These are phyloP conservation scores for Colletotrichum coccodes DNA, from an alignment of 2,329 filamentous ascomycete genomes.

Conservation along the genomic window DNA sequence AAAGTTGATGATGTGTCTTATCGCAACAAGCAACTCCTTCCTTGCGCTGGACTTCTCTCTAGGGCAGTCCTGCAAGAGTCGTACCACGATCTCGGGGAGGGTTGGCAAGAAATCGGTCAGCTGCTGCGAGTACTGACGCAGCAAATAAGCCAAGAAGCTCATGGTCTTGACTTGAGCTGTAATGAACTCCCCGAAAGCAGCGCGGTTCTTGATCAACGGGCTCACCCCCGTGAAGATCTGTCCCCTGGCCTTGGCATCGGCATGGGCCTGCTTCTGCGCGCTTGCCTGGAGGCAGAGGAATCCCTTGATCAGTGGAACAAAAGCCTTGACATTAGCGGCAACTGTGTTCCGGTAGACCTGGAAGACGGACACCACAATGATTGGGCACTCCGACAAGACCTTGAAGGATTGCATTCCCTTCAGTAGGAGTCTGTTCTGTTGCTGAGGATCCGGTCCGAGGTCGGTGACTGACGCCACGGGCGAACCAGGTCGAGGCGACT, in stretches of 20 bases:
- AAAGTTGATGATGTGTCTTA: slow-evolving; percentile 98
- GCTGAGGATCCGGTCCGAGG: slow-evolving; percentile 82
- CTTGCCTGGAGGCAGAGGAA: slow-evolving; percentile 90
- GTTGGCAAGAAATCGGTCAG: slow-evolving; percentile 87
- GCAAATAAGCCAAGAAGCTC: slow-evolving; percentile 95
- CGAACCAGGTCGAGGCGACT: slow-evolving; percentile 90
- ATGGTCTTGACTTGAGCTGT: slow-evolving; percentile 99
- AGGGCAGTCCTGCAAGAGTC: slow-evolving; percentile 91
- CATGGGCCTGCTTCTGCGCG: slow-evolving; percentile 91
- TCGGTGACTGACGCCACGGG: slow-evolving; percentile 86
- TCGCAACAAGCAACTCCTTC: slow-evolving; percentile 95
- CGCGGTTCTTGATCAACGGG: slow-evolving; percentile 90
- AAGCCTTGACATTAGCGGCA: slow-evolving; percentile 85
- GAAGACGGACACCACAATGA: slow-evolving; percentile 98
- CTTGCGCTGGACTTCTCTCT: slow-evolving; percentile 92
- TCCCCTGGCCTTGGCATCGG: slow-evolving; percentile 81
- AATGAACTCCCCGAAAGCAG: slow-evolving; percentile 96
- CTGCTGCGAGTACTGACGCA: slow-evolving; percentile 88
- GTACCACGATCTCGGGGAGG: slow-evolving; percentile 89
- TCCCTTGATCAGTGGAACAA: slow-evolving; percentile 93
- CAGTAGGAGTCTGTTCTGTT: slow-evolving; percentile 81
- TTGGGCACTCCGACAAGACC: slow-evolving; percentile 95
- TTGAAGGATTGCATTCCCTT: slow-evolving; percentile 99
- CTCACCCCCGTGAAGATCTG: slow-evolving; percentile 93
- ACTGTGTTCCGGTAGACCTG: slow-evolving; percentile 89